Evolutionary conservation across 352 stramenopile genomes (phyloP), one percentile per base, ranked within the genome.

Genomic region (Pythium angustatum): DNA sequence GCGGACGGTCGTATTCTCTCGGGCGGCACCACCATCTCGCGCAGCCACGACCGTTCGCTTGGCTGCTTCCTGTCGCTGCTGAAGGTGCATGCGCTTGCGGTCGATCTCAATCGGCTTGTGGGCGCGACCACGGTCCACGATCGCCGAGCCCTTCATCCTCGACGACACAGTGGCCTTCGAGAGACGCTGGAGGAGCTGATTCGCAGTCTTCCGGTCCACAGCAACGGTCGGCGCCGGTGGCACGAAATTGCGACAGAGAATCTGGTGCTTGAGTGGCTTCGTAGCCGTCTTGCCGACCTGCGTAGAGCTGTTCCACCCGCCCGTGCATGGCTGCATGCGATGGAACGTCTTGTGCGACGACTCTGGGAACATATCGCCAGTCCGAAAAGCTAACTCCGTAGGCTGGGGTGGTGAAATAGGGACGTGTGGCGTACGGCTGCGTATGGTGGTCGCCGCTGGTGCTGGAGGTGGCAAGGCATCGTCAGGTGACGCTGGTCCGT

Each of bases 131-230:
- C n/a, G n/a, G n/a, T n/a, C n/a, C n/a, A n/a, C n/a, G n/a, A n/a
- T n/a, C n/a, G 28, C 24, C 30, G 38, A 19, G 24, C 45, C 45
- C 56, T 88, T 90, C 11, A 82, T 72, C 1, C 71, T 60, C 21
- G 81, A 90, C 12, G 81, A 87, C 10, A 90, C 62, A 0, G 81
- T 90, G 2, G 66, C 76, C 44, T 85, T 88, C 5, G 76, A 72
- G 17, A 90, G 55, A 40, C 79, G 66, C 51, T 78, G 43, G 3
- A 88, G 30, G 9, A 90, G 12, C 3, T 79, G 61, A 33, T 28
- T 73, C 5, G 78, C 57, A 10, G 73, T 66, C 8, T 74, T 74
- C 0, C 67, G 59, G 6, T 72, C 64, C 15, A 87, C 75, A 11
- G 33, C 30, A 24, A 73, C 64, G 15, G 78, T 54, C 0, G 77